Conservation (phyloP, 768 basidiomycete species). For the Sporobolomyces phaffii region DNA sequence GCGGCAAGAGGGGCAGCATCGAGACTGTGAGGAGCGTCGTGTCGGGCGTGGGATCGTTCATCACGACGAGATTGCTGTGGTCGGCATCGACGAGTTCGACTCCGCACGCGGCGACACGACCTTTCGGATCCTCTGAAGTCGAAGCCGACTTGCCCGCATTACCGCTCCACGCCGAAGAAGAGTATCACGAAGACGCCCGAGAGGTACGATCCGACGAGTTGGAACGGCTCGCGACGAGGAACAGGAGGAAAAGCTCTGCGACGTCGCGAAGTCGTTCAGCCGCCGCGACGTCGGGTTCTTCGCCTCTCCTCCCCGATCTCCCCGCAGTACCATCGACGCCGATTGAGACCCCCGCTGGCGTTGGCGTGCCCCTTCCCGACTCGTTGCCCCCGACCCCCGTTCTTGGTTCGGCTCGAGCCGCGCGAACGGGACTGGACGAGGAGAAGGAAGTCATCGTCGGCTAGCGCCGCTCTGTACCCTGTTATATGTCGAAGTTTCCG, state of each 20-base stretch:
- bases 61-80: background rate
- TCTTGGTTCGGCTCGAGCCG: too few species aligned
- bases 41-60: slow-evolving; percentile 1
- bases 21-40: background rate
- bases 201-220: background rate
- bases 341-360: background rate
- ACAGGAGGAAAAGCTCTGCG: background rate
- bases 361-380: background rate
- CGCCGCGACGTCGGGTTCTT: too few species aligned
- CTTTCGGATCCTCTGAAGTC: background rate
- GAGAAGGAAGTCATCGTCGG: too few species aligned
- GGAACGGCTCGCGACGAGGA: background rate
- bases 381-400: background rate
- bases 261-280: background rate
- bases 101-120: background rate
- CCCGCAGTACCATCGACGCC: background rate
- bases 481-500: too few species aligned
- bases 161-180: background rate
- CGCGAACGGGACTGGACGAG: too few species aligned
- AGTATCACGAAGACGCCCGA: background rate
- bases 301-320: background rate
- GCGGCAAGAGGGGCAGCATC: background rate
- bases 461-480: too few species aligned
- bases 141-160: background rate
- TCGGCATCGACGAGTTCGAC: background rate